phyloP scores from a whole-genome alignment of 2,329 filamentous ascomycete genomes.

The Cyphellophora europaea region DNA sequence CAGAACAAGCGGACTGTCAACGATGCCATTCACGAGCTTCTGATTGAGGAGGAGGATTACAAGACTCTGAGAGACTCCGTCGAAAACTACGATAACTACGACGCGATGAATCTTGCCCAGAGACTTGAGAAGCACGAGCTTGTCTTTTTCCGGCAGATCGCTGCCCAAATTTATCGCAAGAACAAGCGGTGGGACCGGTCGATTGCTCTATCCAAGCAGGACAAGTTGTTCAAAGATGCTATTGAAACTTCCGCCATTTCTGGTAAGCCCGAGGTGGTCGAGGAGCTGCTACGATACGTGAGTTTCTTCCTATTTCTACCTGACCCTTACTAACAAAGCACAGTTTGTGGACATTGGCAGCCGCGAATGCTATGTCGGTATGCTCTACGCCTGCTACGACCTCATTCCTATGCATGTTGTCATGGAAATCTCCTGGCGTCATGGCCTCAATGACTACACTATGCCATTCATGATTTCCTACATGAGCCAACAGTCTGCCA shows the following conservation, averaged over 20 bases:
- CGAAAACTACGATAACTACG: slow-evolving; percentile 98
- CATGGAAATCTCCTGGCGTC: slow-evolving; percentile 93
- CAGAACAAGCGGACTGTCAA: slow-evolving; percentile 99
- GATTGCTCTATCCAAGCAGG: slow-evolving; percentile 93
- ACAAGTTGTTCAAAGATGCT: slow-evolving; percentile 98
- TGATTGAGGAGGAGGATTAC: slow-evolving; percentile 98
- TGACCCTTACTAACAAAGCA: slow-evolving; percentile 24
- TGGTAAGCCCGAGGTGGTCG: slow-evolving; percentile 80
- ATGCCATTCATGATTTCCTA: slow-evolving; percentile 99
- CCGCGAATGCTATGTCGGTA: slow-evolving; percentile 98
- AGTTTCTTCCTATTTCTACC: slow-evolving; percentile 38
- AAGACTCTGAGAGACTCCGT: slow-evolving; percentile 97
- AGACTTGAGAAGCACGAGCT: slow-evolving; percentile 95
- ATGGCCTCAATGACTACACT: slow-evolving; percentile 89
- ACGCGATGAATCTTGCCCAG: slow-evolving; percentile 82
- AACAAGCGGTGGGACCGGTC: slow-evolving; percentile 99
- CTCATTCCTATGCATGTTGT: slow-evolving; percentile 88
- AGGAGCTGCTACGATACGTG: slow-evolving; percentile 93
- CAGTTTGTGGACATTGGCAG: slow-evolving; percentile 99
- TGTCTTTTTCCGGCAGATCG: slow-evolving; percentile 98
- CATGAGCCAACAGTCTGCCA: slow-evolving; percentile 78
- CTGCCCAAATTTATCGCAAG: slow-evolving; percentile 97
- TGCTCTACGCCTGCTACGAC: slow-evolving; percentile 98
- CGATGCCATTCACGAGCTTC: slow-evolving; percentile 90
- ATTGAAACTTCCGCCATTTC: slow-evolving; percentile 96